Evolutionary conservation across 1,284 basidiomycete genomes (phyloP), one percentile per base, ranked within the genome.

Genomic region (Psilocybe mexicana): DNA sequence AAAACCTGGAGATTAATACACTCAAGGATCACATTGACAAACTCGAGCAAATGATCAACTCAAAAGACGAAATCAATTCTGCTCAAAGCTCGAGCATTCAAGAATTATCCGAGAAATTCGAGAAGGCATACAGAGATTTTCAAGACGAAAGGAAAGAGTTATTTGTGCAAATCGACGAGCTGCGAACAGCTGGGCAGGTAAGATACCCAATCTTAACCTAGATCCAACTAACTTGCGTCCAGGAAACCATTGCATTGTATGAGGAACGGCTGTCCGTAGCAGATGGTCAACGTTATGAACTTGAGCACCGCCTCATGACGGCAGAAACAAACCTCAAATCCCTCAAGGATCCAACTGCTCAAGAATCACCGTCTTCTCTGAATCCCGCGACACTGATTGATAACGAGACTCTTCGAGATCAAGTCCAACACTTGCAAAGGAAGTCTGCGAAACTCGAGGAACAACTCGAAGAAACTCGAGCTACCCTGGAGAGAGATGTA

Each of bases 241-340:
- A 94, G 90, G 92, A 94, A 83, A 94, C 92, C 0, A 94, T 95
- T 63, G 92, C 91, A 36, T 78, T 96, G 36, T 97, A 97, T 68
- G 95, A 98, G 75, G 93, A 94, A 66, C 86, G 89, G 36, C 78
- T 96, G 24, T 88, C 83, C 58, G 79, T 78, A 2, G 82, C 86
- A 12, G 90, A 94, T 65, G 77, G 78, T 24, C 82, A 84, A 63
- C 84, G 89, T 51, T 93, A 93, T 67, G 92, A 94, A 63, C 78
- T 92, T 59, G 91, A 95, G 69, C 84, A 87, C 55, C 78, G 80
- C 35, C 75, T 93, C 50, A 77, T 83, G 10, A 73, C 79, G 3
- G 77, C 93, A 8, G 88, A 94, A 69, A 81, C 84, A 33, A 79
- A 84, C 55, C 65, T 82, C 10, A 75, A 65, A 24, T 58, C 66